Percentiles rank a stretch among this genome's conserved stretches.
Evolutionary conservation across 2,329 filamentous ascomycete species (phyloP).

Genomic region (Colletotrichum eremochloae): DNA sequence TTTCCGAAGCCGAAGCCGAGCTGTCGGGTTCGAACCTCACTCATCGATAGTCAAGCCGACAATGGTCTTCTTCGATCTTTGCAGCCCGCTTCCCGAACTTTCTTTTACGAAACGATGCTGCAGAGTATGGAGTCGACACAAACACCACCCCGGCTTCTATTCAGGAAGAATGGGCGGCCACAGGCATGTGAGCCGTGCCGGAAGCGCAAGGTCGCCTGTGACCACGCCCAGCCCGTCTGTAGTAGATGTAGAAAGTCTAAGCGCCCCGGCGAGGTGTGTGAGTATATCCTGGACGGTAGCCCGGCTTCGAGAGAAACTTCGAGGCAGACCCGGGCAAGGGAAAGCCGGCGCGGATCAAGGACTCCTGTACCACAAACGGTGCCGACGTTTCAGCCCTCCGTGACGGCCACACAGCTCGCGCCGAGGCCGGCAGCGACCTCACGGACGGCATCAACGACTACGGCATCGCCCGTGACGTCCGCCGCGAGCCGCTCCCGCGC

Average conservation of each 20-base stretch:
- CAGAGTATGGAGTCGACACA: constrained; percentile 25
- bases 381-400: not conserved
- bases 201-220: constrained; percentile 59
- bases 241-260: constrained; percentile 54
- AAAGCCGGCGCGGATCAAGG: constrained; percentile 22
- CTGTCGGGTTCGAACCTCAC: not conserved
- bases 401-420: not conserved
- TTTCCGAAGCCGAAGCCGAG: constrained; percentile 30
- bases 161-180: constrained; percentile 38
- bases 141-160: constrained; percentile 26
- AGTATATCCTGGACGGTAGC: constrained; percentile 51
- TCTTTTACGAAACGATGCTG: not conserved
- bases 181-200: constrained; percentile 54
- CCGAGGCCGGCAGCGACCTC: not conserved
- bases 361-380: constrained; percentile 14
- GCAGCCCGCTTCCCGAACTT: constrained; percentile 4
- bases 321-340: constrained; percentile 8
- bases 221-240: constrained; percentile 57
- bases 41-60: constrained; percentile 7
- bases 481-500: constrained; percentile 33
- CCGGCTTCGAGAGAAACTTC: constrained; percentile 7
- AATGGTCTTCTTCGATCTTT: not conserved
- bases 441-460: constrained; percentile 11
- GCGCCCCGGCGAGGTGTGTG: constrained; percentile 49
- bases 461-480: constrained; percentile 24